phyloP scores from a whole-genome alignment of 2,329 filamentous ascomycete species.

The Cladosporium austrohemisphaericum region DNA sequence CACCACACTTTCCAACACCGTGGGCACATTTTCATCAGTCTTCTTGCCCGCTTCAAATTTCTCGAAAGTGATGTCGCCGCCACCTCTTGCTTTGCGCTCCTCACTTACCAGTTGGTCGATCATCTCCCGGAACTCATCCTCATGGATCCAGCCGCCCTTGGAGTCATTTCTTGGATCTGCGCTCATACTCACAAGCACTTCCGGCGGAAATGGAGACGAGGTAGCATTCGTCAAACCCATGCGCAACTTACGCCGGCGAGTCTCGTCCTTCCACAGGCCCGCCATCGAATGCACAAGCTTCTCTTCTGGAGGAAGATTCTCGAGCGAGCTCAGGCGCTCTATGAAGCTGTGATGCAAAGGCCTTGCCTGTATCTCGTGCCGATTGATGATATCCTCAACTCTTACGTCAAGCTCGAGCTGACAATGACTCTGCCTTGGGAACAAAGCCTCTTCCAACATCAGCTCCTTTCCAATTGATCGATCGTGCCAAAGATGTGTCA shows the following conservation, averaged over 20 bases:
- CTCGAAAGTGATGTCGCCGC: slow-evolving; percentile 55
- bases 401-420: slow-evolving; percentile 85
- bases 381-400: slow-evolving; percentile 82
- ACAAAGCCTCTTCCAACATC: slow-evolving; percentile 58
- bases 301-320: slow-evolving; percentile 60
- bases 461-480: slow-evolving; percentile 59
- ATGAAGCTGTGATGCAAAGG: slow-evolving; percentile 81
- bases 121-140: slow-evolving; percentile 72
- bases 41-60: slow-evolving; percentile 58
- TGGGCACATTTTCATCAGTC: slow-evolving; percentile 59
- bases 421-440: slow-evolving; percentile 82
- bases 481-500: slow-evolving; percentile 74
- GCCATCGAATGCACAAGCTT: slow-evolving; percentile 94
- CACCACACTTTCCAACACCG: slow-evolving; percentile 76
- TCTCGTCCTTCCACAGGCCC: slow-evolving; percentile 87
- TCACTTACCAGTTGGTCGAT: slow-evolving; percentile 60
- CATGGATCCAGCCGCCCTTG: slow-evolving; percentile 86
- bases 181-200: slow-evolving; percentile 84
- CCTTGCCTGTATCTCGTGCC: slow-evolving; percentile 70
- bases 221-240: slow-evolving; percentile 62
- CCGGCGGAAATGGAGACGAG: slow-evolving; percentile 73
- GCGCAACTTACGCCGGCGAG: slow-evolving; percentile 67
- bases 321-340: slow-evolving; percentile 56
- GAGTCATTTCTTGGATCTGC: slow-evolving; percentile 70
- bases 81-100: slow-evolving; percentile 54